Base-by-base conservation (phyloP, 2,329 filamentous ascomycete species). In the Exophiala alcalophila region DNA sequence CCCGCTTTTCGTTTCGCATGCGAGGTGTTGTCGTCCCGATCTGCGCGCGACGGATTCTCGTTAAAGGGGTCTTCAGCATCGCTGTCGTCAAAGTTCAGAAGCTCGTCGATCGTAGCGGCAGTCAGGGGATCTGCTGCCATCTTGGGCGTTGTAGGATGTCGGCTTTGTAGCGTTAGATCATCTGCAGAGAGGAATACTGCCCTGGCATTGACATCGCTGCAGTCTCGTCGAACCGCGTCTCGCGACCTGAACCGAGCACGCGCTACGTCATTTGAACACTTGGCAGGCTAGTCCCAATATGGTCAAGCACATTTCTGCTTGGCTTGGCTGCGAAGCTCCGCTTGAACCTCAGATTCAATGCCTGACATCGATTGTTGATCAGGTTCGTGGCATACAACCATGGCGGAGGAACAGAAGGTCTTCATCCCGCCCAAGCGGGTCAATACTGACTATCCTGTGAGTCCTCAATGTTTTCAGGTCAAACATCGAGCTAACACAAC, bases 371-470 rank as follows among this genome's bases (percentile, higher is more conserved):
- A 35, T 19, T 37, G 10, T 23, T 28, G 33, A 19, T 28, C 16
- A 40, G 8, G 18, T 34, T 18, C 14, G 30, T 30, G 16, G 38
- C n/a, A 21, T 37, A 28, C 43, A 50, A 33, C 40, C 39, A 55
- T 55, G 54, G 42, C 52, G 27, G 53, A 55, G 12, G 44, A 45
- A 27, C 48, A 60, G 47, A 64, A 66, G 60, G 64, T 67, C 41
- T 61, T 81, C 60, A 77, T 86, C 54, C 84, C 85, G 45, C 83
- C 84, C 64, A 94, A 92, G 79, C 77, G 81, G 63, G 71, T 89
- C 58, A 76, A 83, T 65, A 86, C 86, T 59, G 83, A 92, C 49
- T 97, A 86, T 66, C 91, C 91, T 46, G 92, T 97, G 73, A 61
- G 86, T 73, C 41, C 45, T 35, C 16, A 38, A 26, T 49, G 16